These are phyloP conservation scores for Chalciporus pseudorubinellus DNA, from an alignment of 768 basidiomycete genomes.

Conservation along the genomic window DNA sequence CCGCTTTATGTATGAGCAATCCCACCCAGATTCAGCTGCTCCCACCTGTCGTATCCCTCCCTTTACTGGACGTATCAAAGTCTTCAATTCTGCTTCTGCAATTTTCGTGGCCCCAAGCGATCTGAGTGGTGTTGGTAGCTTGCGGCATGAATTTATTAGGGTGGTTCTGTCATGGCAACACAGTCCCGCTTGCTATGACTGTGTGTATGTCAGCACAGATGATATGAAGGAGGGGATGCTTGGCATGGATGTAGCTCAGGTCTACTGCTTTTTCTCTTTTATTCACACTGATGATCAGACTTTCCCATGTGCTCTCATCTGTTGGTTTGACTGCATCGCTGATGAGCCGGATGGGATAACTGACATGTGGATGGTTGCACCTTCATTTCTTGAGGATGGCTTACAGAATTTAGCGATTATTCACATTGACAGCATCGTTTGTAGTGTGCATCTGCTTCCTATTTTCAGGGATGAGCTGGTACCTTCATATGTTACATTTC, in stretches of 20 bases:
- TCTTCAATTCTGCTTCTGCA: not conserved
- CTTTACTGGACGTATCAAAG: not conserved
- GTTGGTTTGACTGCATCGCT: constrained; percentile 15
- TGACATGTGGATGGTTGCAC: constrained; percentile 23
- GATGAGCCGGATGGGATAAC: constrained; percentile 16
- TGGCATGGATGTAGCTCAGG: not conserved
- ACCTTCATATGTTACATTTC: no score
- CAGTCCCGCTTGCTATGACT: no score
- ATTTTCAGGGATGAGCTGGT: no score
- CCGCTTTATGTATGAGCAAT: not conserved
- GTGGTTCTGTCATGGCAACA: not conserved
- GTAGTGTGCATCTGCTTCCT: no score
- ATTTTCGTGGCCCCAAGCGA: not conserved
- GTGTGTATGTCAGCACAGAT: no score
- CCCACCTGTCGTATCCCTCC: not conserved
- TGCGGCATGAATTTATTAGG: not conserved
- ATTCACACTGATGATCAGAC: not conserved
- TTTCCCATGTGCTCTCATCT: not conserved
- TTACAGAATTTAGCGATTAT: no score
- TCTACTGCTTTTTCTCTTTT: not conserved
- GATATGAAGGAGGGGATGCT: no score
- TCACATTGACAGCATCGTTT: no score
- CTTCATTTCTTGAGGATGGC: no score
- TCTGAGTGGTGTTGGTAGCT: not conserved
- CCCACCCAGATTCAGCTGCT: not conserved